Conservation (phyloP, 768 basidiomycete species). For the Chalciporus piperatus region DNA sequence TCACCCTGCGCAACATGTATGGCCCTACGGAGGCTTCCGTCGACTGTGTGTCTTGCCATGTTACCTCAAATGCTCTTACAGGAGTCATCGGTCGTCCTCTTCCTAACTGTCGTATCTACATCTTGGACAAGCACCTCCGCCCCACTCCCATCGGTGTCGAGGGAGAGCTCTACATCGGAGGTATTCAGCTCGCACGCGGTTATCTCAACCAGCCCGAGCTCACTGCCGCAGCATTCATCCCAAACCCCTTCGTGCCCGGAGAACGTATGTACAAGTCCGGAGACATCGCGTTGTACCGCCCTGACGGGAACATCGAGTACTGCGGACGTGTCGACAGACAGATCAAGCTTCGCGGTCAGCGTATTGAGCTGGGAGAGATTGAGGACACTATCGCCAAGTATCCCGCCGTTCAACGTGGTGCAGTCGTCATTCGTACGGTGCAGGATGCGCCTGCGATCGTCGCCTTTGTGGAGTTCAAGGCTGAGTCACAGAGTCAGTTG, state of each 20-base stretch:
- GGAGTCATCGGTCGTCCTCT: slow-evolving; percentile 32
- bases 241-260: slow-evolving; percentile 28
- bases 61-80: slow-evolving; percentile 15
- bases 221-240: slow-evolving; percentile 24
- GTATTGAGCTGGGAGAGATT: slow-evolving; percentile 34
- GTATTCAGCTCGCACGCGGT: slow-evolving; percentile 20
- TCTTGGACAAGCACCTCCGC: slow-evolving; percentile 25
- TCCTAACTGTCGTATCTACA: slow-evolving; percentile 29
- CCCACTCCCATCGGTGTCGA: slow-evolving; percentile 30
- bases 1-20: slow-evolving; percentile 32
- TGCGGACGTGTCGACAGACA: slow-evolving; percentile 34
- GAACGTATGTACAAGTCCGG: slow-evolving; percentile 33
- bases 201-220: slow-evolving; percentile 29
- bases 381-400: slow-evolving; percentile 30
- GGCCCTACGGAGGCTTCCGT: slow-evolving; percentile 34
- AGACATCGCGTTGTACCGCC: slow-evolving; percentile 27
- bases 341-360: slow-evolving; percentile 33
- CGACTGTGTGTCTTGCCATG: slow-evolving; percentile 28
- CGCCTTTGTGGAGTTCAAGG: slow-evolving; percentile 28
- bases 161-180: slow-evolving; percentile 23
- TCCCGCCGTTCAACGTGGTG: slow-evolving; percentile 16
- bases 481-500: slow-evolving; percentile 6
- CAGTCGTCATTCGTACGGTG: slow-evolving; percentile 26
- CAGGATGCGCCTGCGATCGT: slow-evolving; percentile 30
- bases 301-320: slow-evolving; percentile 30